phyloP scores from a whole-genome alignment of 768 basidiomycete species.

The Phylloporus sp. region DNA sequence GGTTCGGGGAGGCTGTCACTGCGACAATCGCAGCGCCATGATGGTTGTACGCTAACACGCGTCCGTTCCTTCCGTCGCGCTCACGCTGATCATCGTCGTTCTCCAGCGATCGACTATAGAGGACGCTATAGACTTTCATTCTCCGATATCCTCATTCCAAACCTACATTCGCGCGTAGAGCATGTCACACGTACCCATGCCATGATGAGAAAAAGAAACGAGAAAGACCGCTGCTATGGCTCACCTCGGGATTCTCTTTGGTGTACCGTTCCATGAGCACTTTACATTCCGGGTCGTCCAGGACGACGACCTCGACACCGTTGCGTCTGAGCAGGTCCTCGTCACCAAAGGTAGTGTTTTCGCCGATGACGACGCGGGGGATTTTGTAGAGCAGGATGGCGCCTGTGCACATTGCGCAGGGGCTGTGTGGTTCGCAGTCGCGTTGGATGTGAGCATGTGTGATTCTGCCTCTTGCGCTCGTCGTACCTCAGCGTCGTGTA shows the following conservation, averaged over 20 bases:
- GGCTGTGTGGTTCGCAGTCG: slow-evolving; percentile 35
- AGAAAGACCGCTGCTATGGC: background rate
- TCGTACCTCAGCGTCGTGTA: background rate
- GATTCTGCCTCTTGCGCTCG: no score
- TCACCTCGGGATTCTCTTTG: slow-evolving; percentile 48
- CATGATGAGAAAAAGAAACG: no score
- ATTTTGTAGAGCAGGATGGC: slow-evolving; percentile 61
- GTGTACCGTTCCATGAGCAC: slow-evolving; percentile 55
- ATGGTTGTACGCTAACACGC: slow-evolving; percentile 6
- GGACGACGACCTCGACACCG: slow-evolving; percentile 51
- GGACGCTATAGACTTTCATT: slow-evolving; percentile 21
- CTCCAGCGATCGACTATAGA: slow-evolving; percentile 7
- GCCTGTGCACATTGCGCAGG: slow-evolving; percentile 64
- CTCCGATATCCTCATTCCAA: slow-evolving; percentile 63
- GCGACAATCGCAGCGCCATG: slow-evolving; percentile 23
- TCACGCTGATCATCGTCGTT: background rate
- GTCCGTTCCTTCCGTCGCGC: background rate
- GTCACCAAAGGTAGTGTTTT: slow-evolving; percentile 51
- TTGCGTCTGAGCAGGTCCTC: slow-evolving; percentile 48
- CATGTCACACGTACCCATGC: background rate
- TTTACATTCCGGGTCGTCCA: slow-evolving; percentile 48
- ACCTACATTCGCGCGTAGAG: slow-evolving; percentile 33
- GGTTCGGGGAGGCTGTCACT: slow-evolving; percentile 31
- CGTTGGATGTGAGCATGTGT: no score
- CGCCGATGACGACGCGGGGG: slow-evolving; percentile 61